Base-by-base conservation (phyloP, 2,329 filamentous ascomycete species). In the Stachybotrys chlorohalonatus region DNA sequence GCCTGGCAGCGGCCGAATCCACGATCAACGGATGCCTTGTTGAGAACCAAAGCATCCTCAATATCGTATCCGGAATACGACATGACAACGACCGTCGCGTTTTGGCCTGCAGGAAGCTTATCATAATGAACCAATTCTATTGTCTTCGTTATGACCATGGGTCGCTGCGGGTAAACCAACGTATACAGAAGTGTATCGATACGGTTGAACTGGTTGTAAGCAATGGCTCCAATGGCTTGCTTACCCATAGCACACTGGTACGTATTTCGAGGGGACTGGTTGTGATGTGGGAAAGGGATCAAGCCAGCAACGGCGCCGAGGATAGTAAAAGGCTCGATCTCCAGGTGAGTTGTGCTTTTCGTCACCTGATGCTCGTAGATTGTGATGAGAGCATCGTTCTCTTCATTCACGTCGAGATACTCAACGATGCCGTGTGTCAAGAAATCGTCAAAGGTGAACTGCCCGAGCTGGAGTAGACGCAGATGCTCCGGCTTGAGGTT, bases 191-290 rank as follows among this genome's bases (percentile, higher is more conserved):
- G 79, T 0, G 93, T 97, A 66, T 99, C 94, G 69, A 99, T 96
- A 55, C 94, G 86, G 64, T 93, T 89, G 74, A 96, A 96, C 70
- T 99, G 94, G 68, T 99, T 99, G 68, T 96, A 95, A 15, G 93
- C 94, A 67, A 99, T 97, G 39, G 93, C 92, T 39, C 94, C 94
- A 68, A 99, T 97, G 46, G 94, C 94, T 87, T 99, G 94, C 75
- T 99, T 99, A 82, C 94, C 94, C 94, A 99, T 99, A 73, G 94
- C 94, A 74, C 93, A 96, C 78, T 97, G 93, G 67, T 99, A 99
- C 0, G 94, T 99, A 69, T 99, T 99, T 79, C 94, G 83, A 9
- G 94, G 94, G 15, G 95, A 99, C 70, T 99, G 94, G 72, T 99
- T 99, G 77, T 99, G 94, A 70, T 99, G 94, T 8, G 94, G 94